A percentile compares a stretch with the other conserved stretches of the same genome.
These are phyloP conservation scores for Aspergillus glaucus DNA, from an alignment of 2,329 filamentous ascomycete species.

Conservation along the genomic window DNA sequence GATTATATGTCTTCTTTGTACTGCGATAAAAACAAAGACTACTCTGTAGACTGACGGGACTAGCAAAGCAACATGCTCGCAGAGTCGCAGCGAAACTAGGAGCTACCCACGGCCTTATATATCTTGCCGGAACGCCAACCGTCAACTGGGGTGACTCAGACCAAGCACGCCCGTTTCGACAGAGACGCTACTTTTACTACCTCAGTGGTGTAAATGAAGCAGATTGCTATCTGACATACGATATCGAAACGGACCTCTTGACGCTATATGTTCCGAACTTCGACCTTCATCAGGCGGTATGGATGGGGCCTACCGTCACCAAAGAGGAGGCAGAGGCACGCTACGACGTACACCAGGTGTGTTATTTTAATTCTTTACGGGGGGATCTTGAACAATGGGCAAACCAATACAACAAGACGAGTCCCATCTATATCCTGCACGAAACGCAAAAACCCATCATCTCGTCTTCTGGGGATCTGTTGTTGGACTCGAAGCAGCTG, in stretches of 20 bases:
- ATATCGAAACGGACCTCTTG: constrained; percentile 55
- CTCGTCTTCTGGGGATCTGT: constrained; percentile 12
- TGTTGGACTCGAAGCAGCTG: constrained; percentile 24
- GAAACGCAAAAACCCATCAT: constrained; percentile 26
- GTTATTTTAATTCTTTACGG: constrained; percentile 47
- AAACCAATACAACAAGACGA: constrained; percentile 15
- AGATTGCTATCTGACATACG: constrained; percentile 53
- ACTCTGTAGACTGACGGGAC: constrained; percentile 1
- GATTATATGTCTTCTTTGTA: background rate
- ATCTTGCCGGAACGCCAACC: constrained; percentile 48
- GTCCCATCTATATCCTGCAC: constrained; percentile 34
- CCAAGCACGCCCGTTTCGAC: constrained; percentile 50
- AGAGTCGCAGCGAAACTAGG: constrained; percentile 40
- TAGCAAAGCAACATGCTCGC: constrained; percentile 47
- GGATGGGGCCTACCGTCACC: constrained; percentile 37
- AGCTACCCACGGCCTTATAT: constrained; percentile 47
- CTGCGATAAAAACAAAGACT: background rate
- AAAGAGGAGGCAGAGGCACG: constrained; percentile 52
- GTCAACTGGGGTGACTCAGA: constrained; percentile 54
- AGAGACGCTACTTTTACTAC: constrained; percentile 59
- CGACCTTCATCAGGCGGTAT: constrained; percentile 45
- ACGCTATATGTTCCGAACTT: constrained; percentile 68
- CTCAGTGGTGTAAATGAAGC: constrained; percentile 50
- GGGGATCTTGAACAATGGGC: constrained; percentile 45
- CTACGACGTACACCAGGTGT: constrained; percentile 67